These are phyloP conservation scores for Candida dubliniensis DNA, from an alignment of 1,139 yeast genomes.

Conservation along the genomic window DNA sequence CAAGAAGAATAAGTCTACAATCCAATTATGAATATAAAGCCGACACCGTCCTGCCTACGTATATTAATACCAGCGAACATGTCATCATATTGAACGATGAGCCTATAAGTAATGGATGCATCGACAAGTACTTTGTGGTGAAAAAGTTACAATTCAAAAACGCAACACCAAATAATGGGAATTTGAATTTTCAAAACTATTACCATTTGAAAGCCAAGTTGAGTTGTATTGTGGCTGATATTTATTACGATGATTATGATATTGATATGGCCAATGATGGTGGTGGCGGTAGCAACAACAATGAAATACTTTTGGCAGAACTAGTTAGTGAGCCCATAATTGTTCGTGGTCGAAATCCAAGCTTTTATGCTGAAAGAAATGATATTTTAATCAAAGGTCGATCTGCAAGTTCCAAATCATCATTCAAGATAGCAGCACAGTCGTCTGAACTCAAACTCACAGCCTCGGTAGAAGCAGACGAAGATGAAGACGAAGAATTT, in stretches of 20 bases:
- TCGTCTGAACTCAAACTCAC: constrained; percentile 8
- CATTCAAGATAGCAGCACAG: constrained; percentile 21
- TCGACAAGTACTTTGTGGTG: constrained; percentile 37
- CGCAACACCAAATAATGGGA: constrained; percentile 68
- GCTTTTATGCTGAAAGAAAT: constrained; percentile 58
- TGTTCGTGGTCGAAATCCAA: constrained; percentile 67
- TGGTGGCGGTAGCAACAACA: constrained; percentile 19
- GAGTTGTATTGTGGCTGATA: constrained; percentile 46
- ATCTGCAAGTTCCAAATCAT: constrained; percentile 20
- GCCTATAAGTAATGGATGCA: constrained; percentile 20
- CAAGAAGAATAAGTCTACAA: constrained; percentile 16
- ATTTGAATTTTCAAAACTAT: constrained; percentile 55
- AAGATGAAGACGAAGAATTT: constrained; percentile 11
- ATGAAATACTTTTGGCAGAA: constrained; percentile 37
- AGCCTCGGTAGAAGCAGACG: constrained; percentile 2
- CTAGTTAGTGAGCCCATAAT: constrained; percentile 52
- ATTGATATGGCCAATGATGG: constrained; percentile 25
- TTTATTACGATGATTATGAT: constrained; percentile 43
- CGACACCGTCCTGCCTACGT: constrained; percentile 22
- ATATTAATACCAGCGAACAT: constrained; percentile 28
- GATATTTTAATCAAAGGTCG: constrained; percentile 44
- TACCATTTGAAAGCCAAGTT: constrained; percentile 50
- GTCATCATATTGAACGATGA: constrained; percentile 33
- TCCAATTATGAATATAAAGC: constrained; percentile 14
- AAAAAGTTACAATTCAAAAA: constrained; percentile 56